Conservation (phyloP, 768 basidiomycete genomes). For the Naganishia friedmannii region DNA sequence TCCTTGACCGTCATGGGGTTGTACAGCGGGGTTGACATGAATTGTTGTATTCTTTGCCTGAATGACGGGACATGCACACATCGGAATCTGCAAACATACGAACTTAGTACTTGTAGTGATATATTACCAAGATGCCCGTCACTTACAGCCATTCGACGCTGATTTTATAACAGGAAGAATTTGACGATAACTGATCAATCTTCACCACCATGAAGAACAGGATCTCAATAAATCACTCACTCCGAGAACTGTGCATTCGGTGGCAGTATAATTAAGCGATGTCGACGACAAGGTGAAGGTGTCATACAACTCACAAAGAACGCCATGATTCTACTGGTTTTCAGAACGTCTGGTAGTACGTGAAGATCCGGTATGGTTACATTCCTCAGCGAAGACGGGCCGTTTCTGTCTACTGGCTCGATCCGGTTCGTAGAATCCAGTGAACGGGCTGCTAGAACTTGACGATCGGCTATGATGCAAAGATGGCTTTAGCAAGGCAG, state of each 20-base stretch:
- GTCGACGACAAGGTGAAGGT: background rate
- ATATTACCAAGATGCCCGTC: background rate
- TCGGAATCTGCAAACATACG: background rate
- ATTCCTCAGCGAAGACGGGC: background rate
- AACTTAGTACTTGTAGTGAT: background rate
- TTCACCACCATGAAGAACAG: background rate
- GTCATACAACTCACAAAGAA: background rate
- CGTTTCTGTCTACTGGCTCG: background rate
- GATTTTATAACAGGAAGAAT: background rate
- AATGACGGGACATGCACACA: background rate
- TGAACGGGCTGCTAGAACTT: background rate
- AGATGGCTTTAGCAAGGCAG: background rate
- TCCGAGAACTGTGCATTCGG: background rate
- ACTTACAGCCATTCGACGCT: constrained; percentile 17
- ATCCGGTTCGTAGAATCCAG: background rate
- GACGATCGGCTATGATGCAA: background rate
- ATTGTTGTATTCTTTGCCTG: background rate
- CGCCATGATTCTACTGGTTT: background rate
- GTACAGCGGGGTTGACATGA: background rate
- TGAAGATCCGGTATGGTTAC: background rate
- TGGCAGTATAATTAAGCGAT: background rate
- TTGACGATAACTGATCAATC: background rate
- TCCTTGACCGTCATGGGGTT: constrained; percentile 1
- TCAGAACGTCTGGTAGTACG: background rate
- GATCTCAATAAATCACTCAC: background rate